phyloP scores from a whole-genome alignment of 78 protist genomes.

The Dictyostelium capitatum region DNA sequence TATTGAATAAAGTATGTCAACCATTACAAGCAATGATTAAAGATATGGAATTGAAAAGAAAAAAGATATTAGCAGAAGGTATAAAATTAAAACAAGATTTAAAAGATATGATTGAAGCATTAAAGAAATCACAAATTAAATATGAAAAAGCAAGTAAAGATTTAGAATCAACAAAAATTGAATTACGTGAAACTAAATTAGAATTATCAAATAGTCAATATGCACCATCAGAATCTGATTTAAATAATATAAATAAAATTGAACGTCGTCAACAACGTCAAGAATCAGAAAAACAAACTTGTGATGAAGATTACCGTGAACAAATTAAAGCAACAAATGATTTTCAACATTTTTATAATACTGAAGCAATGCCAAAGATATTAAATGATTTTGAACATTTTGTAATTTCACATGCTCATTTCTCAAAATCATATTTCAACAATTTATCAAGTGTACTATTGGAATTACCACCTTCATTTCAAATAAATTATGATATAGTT shows the following conservation, averaged over 20 bases:
- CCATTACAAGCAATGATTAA: conserved; percentile 80
- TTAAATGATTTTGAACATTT: conserved; percentile 71
- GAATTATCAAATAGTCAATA: not conserved
- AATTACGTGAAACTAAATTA: conserved; percentile 16
- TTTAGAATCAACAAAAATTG: conserved; percentile 40
- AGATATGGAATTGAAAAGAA: conserved; percentile 54
- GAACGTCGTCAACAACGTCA: conserved; percentile 15
- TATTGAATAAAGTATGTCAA: conserved; percentile 21
- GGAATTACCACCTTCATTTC: conserved; percentile 37
- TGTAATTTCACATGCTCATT: conserved; percentile 28
- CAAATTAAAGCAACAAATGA: conserved; percentile 79
- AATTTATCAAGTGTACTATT: not conserved
- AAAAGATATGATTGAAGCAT: conserved; percentile 71
- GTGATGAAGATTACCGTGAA: conserved; percentile 66
- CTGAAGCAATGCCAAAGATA: conserved; percentile 59
- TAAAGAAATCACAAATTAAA: conserved; percentile 57
- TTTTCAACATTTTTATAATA: conserved; percentile 65
- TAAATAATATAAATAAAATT: conserved; percentile 25
- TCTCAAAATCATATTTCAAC: conserved; percentile 31
- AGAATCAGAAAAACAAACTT: not conserved
- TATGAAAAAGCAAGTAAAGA: conserved; percentile 61
- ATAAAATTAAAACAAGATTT: conserved; percentile 25
- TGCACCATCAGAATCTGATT: conserved; percentile 11
- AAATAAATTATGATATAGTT: conserved; percentile 30
- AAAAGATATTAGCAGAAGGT: conserved; percentile 61